Evolutionary conservation across 805 yeast species (phyloP).

Genomic region (Tetrapisispora arboricola): DNA sequence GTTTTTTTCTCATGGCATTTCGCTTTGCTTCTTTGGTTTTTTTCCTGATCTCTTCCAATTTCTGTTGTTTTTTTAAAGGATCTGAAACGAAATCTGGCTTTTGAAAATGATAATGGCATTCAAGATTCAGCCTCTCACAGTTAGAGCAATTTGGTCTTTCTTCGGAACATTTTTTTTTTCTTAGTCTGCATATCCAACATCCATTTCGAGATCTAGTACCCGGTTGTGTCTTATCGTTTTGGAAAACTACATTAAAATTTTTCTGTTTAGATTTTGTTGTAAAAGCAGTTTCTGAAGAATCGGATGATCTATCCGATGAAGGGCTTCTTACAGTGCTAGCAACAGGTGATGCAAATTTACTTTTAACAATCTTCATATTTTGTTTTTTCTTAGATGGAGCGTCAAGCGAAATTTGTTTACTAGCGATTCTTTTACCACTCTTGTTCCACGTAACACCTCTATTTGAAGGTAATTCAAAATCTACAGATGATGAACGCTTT

Average conservation of each 20-base stretch:
- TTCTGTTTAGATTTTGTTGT: neutral
- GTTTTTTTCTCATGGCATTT: constrained; percentile 27
- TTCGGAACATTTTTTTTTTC: constrained; percentile 67
- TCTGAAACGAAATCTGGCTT: constrained; percentile 49
- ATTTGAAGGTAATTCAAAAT: neutral
- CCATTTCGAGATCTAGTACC: constrained; percentile 44
- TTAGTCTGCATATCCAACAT: constrained; percentile 70
- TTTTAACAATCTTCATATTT: neutral
- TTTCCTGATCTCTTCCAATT: constrained; percentile 41
- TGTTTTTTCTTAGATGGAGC: constrained; percentile 1
- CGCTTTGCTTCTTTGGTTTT: constrained; percentile 35
- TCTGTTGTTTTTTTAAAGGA: constrained; percentile 32
- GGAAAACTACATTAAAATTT: neutral
- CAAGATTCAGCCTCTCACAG: constrained; percentile 45
- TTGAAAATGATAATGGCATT: constrained; percentile 42
- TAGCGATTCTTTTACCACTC: constrained; percentile 23
- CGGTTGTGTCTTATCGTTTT: neutral
- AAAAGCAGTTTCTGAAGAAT: neutral
- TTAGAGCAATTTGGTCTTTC: constrained; percentile 50
- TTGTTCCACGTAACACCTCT: constrained; percentile 27
- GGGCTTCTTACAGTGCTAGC: neutral
- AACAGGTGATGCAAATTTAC: neutral
- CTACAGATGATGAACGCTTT: neutral
- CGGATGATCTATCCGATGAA: neutral
- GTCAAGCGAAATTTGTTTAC: constrained; percentile 14